phyloP scores from a whole-genome alignment of 1,284 basidiomycete species.

The Rhodofomes roseus region DNA sequence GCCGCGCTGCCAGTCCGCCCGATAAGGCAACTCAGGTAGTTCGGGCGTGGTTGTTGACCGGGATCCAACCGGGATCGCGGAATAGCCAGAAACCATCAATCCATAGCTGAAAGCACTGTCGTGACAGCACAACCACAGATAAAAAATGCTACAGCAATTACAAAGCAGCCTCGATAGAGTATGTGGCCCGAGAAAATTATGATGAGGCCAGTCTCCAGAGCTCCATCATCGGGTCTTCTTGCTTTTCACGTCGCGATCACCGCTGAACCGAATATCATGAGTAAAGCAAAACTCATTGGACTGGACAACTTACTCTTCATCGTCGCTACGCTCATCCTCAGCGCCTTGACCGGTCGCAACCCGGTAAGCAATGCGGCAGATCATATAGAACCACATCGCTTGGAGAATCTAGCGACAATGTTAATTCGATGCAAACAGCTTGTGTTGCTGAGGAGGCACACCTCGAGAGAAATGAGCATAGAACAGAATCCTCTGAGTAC shows the following conservation, averaged over 20 bases:
- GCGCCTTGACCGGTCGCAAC: slow-evolving; percentile 79
- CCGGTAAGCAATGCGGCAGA: slow-evolving; percentile 76
- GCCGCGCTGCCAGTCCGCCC: slow-evolving; percentile 20
- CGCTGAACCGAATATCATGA: slow-evolving; percentile 2
- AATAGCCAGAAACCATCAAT: not conserved
- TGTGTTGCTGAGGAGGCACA: slow-evolving; percentile 25
- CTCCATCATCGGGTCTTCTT: slow-evolving; percentile 19
- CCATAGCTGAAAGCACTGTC: not conserved
- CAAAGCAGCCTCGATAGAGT: not conserved
- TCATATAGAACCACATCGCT: slow-evolving; percentile 84
- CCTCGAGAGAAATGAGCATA: slow-evolving; percentile 65
- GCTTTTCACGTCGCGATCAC: slow-evolving; percentile 10
- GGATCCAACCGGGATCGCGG: no score
- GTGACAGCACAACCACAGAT: not conserved
- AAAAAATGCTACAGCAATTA: not conserved
- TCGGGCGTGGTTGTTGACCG: not conserved
- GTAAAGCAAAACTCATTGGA: not conserved
- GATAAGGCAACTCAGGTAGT: slow-evolving; percentile 25
- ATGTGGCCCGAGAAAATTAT: not conserved
- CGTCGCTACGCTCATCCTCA: slow-evolving; percentile 84
- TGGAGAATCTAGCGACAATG: slow-evolving; percentile 57
- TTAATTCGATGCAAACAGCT: slow-evolving; percentile 7
- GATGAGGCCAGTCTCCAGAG: not conserved
- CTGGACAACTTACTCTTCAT: slow-evolving; percentile 54
- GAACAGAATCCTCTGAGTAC: slow-evolving; percentile 48